Conservation (phyloP, 169 alveolate species). For the Plasmodium vivax region DNA sequence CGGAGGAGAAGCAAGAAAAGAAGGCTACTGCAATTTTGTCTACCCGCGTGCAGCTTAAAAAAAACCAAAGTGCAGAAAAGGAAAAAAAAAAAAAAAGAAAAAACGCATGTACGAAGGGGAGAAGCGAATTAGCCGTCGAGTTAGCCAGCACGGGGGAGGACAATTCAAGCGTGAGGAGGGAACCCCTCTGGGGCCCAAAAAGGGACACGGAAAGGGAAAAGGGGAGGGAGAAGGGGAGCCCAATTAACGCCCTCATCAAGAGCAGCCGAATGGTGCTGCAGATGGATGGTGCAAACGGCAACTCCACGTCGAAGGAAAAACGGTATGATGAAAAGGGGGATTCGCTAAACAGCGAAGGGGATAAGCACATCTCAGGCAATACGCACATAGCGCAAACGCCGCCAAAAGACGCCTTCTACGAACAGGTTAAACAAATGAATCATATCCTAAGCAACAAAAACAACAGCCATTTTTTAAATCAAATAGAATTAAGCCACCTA, state of each 20-base stretch:
- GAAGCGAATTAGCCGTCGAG: not conserved
- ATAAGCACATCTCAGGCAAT: not conserved
- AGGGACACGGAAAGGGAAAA: not conserved
- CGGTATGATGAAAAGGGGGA: not conserved
- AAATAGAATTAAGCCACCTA: constrained; percentile 6
- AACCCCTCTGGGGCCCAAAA: not conserved
- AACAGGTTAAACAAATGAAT: constrained; percentile 32
- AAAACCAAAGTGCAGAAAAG: not conserved
- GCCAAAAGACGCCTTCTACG: constrained; percentile 7
- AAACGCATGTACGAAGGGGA: not conserved
- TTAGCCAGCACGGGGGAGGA: not conserved
- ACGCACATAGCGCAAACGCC: not conserved
- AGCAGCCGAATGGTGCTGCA: not conserved
- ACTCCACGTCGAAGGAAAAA: not conserved
- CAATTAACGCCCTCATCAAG: not conserved
- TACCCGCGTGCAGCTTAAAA: not conserved
- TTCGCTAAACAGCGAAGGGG: not conserved
- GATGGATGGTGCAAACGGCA: not conserved
- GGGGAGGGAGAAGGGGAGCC: not conserved
- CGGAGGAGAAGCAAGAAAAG: not conserved
- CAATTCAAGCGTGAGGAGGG: not conserved
- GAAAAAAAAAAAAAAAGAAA: not conserved
- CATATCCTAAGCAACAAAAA: constrained; percentile 23
- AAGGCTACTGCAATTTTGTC: not conserved
- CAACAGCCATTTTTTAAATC: constrained; percentile 31